Base-by-base conservation (phyloP, 2,329 filamentous ascomycete genomes). In the Fusarium xyrophilum region DNA sequence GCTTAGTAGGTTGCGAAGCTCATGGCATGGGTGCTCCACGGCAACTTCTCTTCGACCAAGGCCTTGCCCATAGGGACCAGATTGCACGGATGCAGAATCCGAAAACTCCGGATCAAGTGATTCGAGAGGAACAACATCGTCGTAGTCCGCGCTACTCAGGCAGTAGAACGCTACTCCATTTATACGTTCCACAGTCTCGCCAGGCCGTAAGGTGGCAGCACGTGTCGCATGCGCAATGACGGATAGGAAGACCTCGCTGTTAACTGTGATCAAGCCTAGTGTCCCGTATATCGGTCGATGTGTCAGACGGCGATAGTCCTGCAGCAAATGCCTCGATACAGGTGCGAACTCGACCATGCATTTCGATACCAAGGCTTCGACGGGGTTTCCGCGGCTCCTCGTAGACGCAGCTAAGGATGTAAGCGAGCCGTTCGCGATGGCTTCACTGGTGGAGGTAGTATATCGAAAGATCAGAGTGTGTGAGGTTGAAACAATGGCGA, bases 81-180 rank as follows among this genome's bases (percentile, higher is more conserved):
- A 74, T 66, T 84, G 83, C 8, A 80, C 75, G 8, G 83, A 82
- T 3, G 81, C 74, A 21, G 79, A 75, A 62, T 88, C 86, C 28
- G 81, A 79, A 50, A 76, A 69, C 27, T 87, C 86, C 30, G 78
- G 70, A 46, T 88, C 86, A 60, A 82, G 80, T 5, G 82, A 76
- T 65, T 89, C 88, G 17, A 85, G 74, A 13, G 83, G 82, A 30
- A 88, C 83, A 33, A 94, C 86, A 78, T 93, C 86, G 79, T 98
- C 96, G 79, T 96, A 97, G 70, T 93, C 89, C 40, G 90, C 84
- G 73, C 90, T 91, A 78, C 93, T 98, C 63, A 99, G 82, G 76
- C 96, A 98, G 81, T 97, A 93, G 78, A 98, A 98, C 69, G 96
- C 92, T 61, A 97, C 95, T 23, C 87, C 89, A 63, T 89, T 86